Conservation (phyloP, 352 stramenopile genomes). For the Phytophthora kernoviae region DNA sequence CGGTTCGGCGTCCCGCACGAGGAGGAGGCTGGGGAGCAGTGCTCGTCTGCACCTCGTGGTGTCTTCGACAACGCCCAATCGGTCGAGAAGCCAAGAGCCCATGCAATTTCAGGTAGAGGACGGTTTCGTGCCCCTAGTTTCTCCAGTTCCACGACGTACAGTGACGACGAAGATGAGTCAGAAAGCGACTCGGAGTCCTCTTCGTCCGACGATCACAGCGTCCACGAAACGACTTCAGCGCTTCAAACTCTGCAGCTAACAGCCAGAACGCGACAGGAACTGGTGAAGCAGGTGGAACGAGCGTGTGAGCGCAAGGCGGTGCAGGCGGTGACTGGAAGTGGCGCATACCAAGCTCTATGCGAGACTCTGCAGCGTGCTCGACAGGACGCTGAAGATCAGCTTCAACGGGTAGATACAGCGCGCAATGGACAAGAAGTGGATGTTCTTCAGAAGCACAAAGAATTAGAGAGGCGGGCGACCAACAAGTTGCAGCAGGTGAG, state of each 20-base stretch:
- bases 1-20: constrained; percentile 49
- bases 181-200: constrained; percentile 16
- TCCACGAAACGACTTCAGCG: constrained; percentile 13
- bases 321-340: constrained; percentile 53
- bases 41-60: not conserved
- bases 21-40: constrained; percentile 21
- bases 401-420: constrained; percentile 29
- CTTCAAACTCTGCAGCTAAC: constrained; percentile 33
- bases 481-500: constrained; percentile 46
- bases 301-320: constrained; percentile 67
- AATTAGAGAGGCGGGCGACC: constrained; percentile 41
- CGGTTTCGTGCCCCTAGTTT: constrained; percentile 59
- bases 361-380: constrained; percentile 63
- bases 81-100: constrained; percentile 1
- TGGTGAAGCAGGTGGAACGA: constrained; percentile 65
- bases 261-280: constrained; percentile 50
- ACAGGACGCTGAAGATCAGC: constrained; percentile 51
- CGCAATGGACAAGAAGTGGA: constrained; percentile 14
- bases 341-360: constrained; percentile 64
- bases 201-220: constrained; percentile 11
- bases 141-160: constrained; percentile 51
- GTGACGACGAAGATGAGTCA: constrained; percentile 38
- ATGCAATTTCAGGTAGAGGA: not conserved
- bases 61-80: constrained; percentile 10
- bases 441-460: constrained; percentile 37